These are phyloP conservation scores for Fusarium papillatum DNA, from an alignment of 2,329 filamentous ascomycete species.

Conservation along the genomic window DNA sequence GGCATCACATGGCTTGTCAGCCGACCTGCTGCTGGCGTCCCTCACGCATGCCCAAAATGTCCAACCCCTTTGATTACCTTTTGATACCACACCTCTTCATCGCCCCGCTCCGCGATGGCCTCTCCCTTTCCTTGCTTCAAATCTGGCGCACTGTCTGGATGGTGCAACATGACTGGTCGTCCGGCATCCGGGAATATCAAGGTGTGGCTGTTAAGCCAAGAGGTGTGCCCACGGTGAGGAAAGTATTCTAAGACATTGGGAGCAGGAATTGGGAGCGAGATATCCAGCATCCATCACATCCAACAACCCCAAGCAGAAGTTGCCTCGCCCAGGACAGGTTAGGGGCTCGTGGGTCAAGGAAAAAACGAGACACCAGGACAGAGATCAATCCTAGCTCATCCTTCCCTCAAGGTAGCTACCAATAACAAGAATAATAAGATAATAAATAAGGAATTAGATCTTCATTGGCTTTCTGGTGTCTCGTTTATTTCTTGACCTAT, in stretches of 20 bases:
- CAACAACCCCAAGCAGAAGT: slow-evolving; percentile 1
- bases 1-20: slow-evolving; percentile 46
- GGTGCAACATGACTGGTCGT: slow-evolving; percentile 27
- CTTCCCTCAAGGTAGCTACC: neutral
- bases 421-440: neutral
- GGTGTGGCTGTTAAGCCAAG: slow-evolving; percentile 33
- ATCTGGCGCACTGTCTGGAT: slow-evolving; percentile 34
- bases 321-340: slow-evolving; percentile 1
- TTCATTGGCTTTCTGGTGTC: neutral
- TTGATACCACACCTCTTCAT: slow-evolving; percentile 28
- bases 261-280: slow-evolving; percentile 31
- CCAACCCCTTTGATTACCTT: slow-evolving; percentile 25
- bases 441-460: neutral
- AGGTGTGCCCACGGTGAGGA: slow-evolving; percentile 12
- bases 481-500: neutral
- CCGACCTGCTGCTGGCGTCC: slow-evolving; percentile 36
- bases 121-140: slow-evolving; percentile 20
- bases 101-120: slow-evolving; percentile 24
- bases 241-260: slow-evolving; percentile 30
- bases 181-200: slow-evolving; percentile 5
- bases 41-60: slow-evolving; percentile 23
- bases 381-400: neutral
- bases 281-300: slow-evolving; percentile 15
- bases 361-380: neutral
- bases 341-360: slow-evolving; percentile 1